Percentiles rank a stretch among this genome's conserved stretches.
Conservation (phyloP, 768 basidiomycete species). For the Termitomyces sp. region DNA sequence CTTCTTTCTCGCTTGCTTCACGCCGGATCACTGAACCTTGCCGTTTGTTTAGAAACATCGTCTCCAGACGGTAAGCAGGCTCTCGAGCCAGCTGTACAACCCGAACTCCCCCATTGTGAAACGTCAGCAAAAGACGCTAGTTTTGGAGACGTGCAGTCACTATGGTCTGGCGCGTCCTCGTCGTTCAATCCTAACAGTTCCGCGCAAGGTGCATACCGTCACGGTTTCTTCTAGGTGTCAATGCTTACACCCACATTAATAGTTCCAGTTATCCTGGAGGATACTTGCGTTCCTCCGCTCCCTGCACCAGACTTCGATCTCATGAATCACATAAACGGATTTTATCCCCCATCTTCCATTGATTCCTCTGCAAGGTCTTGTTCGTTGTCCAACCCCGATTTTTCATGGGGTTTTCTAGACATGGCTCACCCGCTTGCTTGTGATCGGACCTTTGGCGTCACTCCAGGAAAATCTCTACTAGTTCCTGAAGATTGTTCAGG, state of each 20-base stretch:
- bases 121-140: neutral
- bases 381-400: neutral
- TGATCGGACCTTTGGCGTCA: neutral
- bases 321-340: neutral
- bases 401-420: neutral
- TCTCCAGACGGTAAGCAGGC: neutral
- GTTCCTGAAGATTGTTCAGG: neutral
- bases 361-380: neutral
- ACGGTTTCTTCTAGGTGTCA: neutral
- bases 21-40: neutral
- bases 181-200: neutral
- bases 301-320: neutral
- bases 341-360: neutral
- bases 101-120: neutral
- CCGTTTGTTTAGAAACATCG: neutral
- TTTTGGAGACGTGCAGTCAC: neutral
- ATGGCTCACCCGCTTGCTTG: neutral
- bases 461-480: neutral
- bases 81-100: neutral
- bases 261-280: too few species aligned
- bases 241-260: too few species aligned
- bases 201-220: neutral
- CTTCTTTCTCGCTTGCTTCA: neutral
- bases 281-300: neutral
- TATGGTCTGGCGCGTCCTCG: neutral